Evolutionary conservation across 371 early-diverging fungal species (phyloP).

Genomic region (Zopfochytrium polystomum): DNA sequence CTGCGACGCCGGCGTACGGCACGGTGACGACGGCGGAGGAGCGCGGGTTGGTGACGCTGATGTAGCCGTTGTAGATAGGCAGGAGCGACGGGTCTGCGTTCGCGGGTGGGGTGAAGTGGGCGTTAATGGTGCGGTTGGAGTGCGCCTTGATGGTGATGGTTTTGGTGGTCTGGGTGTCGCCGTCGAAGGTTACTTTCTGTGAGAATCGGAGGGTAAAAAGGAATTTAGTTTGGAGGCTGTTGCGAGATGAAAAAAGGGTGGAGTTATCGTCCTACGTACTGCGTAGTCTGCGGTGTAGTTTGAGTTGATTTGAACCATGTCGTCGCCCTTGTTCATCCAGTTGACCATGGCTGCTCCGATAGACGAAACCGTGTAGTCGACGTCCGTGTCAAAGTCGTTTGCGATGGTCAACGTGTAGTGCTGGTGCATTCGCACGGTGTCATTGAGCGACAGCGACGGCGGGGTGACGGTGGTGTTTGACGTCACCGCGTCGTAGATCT

Average conservation of each 20-base stretch:
- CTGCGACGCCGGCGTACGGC: constrained; percentile 30
- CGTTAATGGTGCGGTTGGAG: neutral
- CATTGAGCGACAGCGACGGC: constrained; percentile 57
- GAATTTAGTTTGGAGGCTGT: too few relatives aligned
- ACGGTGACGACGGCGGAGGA: constrained; percentile 7
- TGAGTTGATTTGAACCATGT: constrained; percentile 5
- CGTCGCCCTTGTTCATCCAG: constrained; percentile 16
- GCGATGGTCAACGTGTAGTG: constrained; percentile 48
- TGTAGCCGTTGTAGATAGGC: constrained; percentile 30
- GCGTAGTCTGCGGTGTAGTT: constrained; percentile 9
- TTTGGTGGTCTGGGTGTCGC: neutral
- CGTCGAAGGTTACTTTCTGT: constrained; percentile 3
- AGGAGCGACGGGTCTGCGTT: neutral
- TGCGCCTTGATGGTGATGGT: neutral
- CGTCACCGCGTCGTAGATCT: constrained; percentile 58
- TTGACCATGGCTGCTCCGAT: constrained; percentile 21
- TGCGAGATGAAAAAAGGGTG: too few relatives aligned
- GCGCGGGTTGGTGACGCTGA: constrained; percentile 2
- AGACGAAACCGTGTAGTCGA: constrained; percentile 54
- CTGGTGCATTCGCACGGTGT: constrained; percentile 48
- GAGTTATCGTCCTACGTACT: constrained; percentile 19
- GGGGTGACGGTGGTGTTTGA: constrained; percentile 57
- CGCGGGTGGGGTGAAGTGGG: constrained; percentile 16
- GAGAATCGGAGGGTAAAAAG: too few relatives aligned
- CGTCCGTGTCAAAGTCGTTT: constrained; percentile 54